Evolutionary conservation across 177 flowering plant genomes (phyloP).

Genomic region (Vitis hybrid): DNA sequence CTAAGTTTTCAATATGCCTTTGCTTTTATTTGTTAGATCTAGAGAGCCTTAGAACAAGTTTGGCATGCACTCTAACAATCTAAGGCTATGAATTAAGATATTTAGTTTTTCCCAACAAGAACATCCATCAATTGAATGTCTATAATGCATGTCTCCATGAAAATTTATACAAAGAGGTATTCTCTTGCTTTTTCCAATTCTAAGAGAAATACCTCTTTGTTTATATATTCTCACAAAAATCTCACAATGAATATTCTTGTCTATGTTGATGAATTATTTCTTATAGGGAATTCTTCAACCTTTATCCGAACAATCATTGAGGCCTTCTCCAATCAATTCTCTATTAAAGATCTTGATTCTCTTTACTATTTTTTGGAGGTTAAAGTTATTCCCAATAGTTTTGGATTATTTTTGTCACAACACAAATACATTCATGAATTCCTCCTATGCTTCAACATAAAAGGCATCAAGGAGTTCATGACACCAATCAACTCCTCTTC

Average conservation of each 20-base stretch:
- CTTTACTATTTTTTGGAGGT: not conserved
- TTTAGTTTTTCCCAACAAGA: too few species aligned
- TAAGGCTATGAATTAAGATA: too few species aligned
- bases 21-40: too few species aligned
- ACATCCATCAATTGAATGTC: too few species aligned
- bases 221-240: not conserved
- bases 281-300: not conserved
- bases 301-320: too few species aligned
- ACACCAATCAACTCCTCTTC: not conserved
- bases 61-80: too few species aligned
- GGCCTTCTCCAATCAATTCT: not conserved
- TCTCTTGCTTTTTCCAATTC: not conserved
- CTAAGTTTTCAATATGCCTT: too few species aligned
- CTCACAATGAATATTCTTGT: not conserved
- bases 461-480: not conserved
- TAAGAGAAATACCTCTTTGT: not conserved
- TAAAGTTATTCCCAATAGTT: not conserved
- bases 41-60: too few species aligned
- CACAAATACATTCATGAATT: not conserved
- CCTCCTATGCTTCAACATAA: not conserved
- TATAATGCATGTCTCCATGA: too few species aligned
- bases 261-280: not conserved
- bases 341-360: not conserved
- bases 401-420: slow-evolving; percentile 1
- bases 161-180: too few species aligned